Evolutionary conservation across 805 yeast species (phyloP), one percentile per base, ranked within the genome.

Genomic region (Kodamaea lidongshanica): DNA sequence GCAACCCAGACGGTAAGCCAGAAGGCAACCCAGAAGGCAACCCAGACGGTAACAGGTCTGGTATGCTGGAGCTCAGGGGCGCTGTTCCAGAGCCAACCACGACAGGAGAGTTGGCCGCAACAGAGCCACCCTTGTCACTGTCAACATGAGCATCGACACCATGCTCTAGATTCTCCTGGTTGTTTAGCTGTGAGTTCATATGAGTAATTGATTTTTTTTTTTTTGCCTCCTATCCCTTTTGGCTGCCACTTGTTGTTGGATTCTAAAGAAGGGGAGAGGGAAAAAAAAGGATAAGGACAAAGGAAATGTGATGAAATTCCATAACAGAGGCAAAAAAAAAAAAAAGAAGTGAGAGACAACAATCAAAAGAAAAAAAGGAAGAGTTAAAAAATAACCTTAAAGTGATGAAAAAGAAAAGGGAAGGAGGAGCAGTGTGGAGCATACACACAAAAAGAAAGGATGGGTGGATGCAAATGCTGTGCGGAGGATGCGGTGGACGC

Each of bases 61-160:
- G 23, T 6, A 27, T 25, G 18, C 20, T 31, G 7, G n/a, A 16
- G 20, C 12, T 12, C n/a, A 23, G 16, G 6, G 26, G 23, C 9
- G 20, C 55, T 22, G 46, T 56, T 34, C 23, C 16, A 16, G 22
- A 45, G 52, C 35, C 21, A 19, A n/a, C 21, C 54, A 50, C 27
- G 54, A 50, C 39, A 50, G 58, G 34, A 55, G 58, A 31, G 52
- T 48, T 34, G 53, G 21, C 21, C 21, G 21, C 8, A n/a, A n/a
- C 8, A 8, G 21, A 19, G 21, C 21, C 21, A n/a, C n/a, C 21
- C 21, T 19, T n/a, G 10, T 19, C n/a, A n/a, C 8, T 52, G 12
- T 56, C n/a, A n/a, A n/a, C n/a, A n/a, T n/a, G n/a, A n/a, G n/a
- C n/a, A n/a, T n/a, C n/a, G n/a, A n/a, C n/a, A n/a, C n/a, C n/a